Evolutionary conservation across 257 asterid species (phyloP), one percentile per base, ranked within the genome.

Genomic region (Solanum verrucosum): DNA sequence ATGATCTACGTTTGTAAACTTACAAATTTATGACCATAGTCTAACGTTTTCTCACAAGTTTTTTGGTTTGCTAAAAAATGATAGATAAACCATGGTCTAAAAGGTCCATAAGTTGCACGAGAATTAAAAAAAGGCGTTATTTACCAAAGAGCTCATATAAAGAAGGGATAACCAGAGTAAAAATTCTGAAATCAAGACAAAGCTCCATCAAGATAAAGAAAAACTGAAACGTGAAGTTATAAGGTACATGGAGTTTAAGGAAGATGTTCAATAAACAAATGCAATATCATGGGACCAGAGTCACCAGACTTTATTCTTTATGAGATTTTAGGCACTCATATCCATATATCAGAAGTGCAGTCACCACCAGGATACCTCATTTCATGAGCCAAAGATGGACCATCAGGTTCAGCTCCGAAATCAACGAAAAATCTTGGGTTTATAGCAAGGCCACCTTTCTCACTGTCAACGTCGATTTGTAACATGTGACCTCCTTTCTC

Each of bases 361-460:
- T 97, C 99, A 25, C 99, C 99, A 18, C 99, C 99, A 0, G 98
- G 99, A 92, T 97, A 97, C 46, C 99, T 92, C 99, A 97, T 97
- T 72, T 97, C 99, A 65, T 97, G 99, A 0, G 98, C 98, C 89
- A 97, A 89, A 13, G 99, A 91, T n/a, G 99, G 96, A 84, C 99
- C 99, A 38, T 94, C 96, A 3, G 98, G 98, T 84, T 97, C 99
- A 11, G 94, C 86, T 33, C 96, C 98, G 18, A 97, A 97, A 89
- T 97, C 99, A 83, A 97, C 98, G 4, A 96, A 93, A 91, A 97
- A 94, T 9, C 90, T 88, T 1, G 93, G 92, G 89, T 97, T 97
- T 77, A 95, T 87, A n/a, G 87, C 86, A 42, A 97, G 98, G 25
- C 99, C 99, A 20, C 99, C 99, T 72, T 93, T 91, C 86, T 91